These are phyloP conservation scores for Gossypium sturtianum DNA, from an alignment of 345 rosid species.

Conservation along the genomic window DNA sequence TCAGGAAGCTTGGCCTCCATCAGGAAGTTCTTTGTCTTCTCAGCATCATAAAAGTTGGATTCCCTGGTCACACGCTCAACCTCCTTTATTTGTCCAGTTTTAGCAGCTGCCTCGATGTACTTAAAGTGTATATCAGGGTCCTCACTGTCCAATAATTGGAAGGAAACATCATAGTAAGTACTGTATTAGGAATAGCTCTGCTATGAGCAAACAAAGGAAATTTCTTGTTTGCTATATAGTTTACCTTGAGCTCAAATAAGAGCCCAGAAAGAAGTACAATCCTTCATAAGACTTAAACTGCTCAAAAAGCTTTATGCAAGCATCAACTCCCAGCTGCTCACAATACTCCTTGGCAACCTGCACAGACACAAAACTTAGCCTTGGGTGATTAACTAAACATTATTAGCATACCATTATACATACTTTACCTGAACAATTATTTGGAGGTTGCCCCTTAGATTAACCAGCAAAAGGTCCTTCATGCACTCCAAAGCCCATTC, in stretches of 20 bases:
- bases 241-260: constrained; percentile 95
- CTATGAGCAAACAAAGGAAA: constrained; percentile 5
- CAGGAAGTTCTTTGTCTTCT: constrained; percentile 92
- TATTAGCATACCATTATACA: constrained; percentile 14
- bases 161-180: background rate
- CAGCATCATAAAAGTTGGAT: constrained; percentile 89
- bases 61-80: constrained; percentile 99
- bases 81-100: constrained; percentile 93
- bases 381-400: constrained; percentile 5
- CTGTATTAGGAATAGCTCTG: background rate
- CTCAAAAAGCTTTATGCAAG: constrained; percentile 92
- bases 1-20: constrained; percentile 99
- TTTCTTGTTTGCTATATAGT: background rate
- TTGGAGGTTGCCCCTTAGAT: constrained; percentile 92
- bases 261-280: constrained; percentile 92
- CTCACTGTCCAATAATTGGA: constrained; percentile 52
- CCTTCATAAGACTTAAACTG: constrained; percentile 99
- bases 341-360: constrained; percentile 98
- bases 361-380: constrained; percentile 24
- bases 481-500: constrained; percentile 99
- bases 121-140: constrained; percentile 97
- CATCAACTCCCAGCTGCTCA: constrained; percentile 93
- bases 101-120: constrained; percentile 99
- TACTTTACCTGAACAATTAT: constrained; percentile 86
- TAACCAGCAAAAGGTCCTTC: constrained; percentile 94